Percentiles rank a stretch among this genome's conserved stretches.
Conservation (phyloP, 2,329 filamentous ascomycete species). For the Moelleriella libera region DNA sequence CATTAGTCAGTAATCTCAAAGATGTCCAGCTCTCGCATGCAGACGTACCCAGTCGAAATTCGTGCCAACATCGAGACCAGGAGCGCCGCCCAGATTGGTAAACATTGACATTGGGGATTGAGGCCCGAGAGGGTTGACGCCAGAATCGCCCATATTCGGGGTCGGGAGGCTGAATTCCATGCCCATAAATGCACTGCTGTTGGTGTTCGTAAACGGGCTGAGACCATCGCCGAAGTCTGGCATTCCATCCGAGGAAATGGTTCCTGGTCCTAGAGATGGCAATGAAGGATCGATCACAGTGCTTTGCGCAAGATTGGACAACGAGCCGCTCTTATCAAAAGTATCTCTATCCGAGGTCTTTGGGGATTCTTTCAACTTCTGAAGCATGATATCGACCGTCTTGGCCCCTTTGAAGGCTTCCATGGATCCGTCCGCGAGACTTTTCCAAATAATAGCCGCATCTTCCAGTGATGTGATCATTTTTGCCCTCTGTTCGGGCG, state of each 20-base stretch:
- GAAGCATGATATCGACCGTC: conserved; percentile 71
- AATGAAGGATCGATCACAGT: conserved; percentile 18
- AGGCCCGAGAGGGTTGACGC: conserved; percentile 12
- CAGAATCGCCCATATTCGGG: conserved; percentile 15
- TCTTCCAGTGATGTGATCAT: conserved; percentile 66
- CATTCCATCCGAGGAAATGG: conserved; percentile 13
- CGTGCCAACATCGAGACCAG: conserved; percentile 27
- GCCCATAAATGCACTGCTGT: conserved; percentile 24
- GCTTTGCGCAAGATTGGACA: conserved; percentile 20
- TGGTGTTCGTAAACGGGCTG: conserved; percentile 20
- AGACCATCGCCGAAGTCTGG: conserved; percentile 12
- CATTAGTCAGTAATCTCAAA: background rate
- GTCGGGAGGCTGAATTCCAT: conserved; percentile 27
- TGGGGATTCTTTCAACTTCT: conserved; percentile 44
- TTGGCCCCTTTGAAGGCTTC: conserved; percentile 80
- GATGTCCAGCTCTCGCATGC: background rate
- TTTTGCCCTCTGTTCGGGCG: conserved; percentile 46
- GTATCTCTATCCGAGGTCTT: conserved; percentile 4
- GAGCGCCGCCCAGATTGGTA: conserved; percentile 22
- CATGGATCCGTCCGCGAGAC: conserved; percentile 62
- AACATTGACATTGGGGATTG: conserved; percentile 40
- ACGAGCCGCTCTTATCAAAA: conserved; percentile 8
- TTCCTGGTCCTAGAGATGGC: conserved; percentile 5
- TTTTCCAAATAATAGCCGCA: conserved; percentile 68
- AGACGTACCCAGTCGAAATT: conserved; percentile 45